Evolutionary conservation across 208 protist species (phyloP), one percentile per base, ranked within the genome.

Genomic region (Trypanosoma rangeli): DNA sequence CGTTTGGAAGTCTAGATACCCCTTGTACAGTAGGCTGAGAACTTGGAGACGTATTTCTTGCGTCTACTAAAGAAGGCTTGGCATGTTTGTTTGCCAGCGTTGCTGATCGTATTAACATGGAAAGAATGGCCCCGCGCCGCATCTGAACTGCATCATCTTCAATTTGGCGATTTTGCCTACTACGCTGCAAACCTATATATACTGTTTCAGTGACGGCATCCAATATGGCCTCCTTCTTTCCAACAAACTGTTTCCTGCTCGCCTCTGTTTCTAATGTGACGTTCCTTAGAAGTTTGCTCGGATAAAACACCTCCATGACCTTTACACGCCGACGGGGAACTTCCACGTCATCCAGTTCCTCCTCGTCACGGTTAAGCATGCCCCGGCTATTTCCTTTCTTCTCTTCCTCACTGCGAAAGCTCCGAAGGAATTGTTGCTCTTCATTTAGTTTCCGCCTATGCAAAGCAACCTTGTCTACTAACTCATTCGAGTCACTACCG

Each of bases 81-180:
- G 22, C 29, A 12, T 44, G 56, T 28, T 56, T 68, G 10, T 18
- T 50, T 35, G 53, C 58, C 1, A 65, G 7, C 35, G 49, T 33
- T 10, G 54, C 37, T 29, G 39, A 64, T 3, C 77, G 68, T 26
- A 73, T 35, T 26, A 82, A 46, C 31, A 70, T 70, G 0, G 66
- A 61, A 15, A 66, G 66, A 50, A 85, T 49, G 16, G 68, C 55
- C 0, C 82, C 80, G 12, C 75, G 63, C 20, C 66, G 65, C 10
- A 63, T 54, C 4, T 31, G 46, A 5, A 28, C 28, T 16, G 67
- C 50, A 8, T 61, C 62, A 4, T 69, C 54, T 29, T 64, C 70
- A 7, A 5, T 49, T 49, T 31, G 3, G n/a, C 66, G 50, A 5
- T 64, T 1, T 49, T 57, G 7, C 37, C n/a, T 3, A 48, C 69